Evolutionary conservation across 2,329 filamentous ascomycete species (phyloP), one percentile per base, ranked within the genome.

Genomic region (Talaromyces rugulosus): DNA sequence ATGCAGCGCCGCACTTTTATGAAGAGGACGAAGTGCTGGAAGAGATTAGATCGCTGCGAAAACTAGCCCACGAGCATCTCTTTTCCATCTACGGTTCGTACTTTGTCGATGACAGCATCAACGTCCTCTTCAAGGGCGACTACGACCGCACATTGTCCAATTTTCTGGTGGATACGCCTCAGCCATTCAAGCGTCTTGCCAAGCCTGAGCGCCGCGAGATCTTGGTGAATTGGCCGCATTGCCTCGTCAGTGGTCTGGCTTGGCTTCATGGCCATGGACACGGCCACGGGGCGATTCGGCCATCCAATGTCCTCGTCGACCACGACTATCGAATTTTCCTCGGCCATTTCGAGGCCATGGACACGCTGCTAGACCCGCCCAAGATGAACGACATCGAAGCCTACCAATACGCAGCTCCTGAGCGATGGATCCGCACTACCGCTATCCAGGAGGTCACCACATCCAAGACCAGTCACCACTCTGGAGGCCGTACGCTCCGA

Each of bases 351-450:
- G 83, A 84, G 53, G 82, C 78, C 7, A 72, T 87, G 9, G 78
- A 81, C 63, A 82, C 81, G 0, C 80, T 87, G 31, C 79, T 85
- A 42, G 77, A 76, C 56, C 81, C 80, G 53, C 83, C 82, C 62
- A 82, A 79, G 62, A 73, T 77, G 16, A 79, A 84, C 63, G 81
- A 83, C 55, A 80, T 82, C 50, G 85, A 88, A 65, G 74, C 78
- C 7, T 87, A 87, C 69, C 81, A 85, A 52, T 87, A 87, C 66
- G 79, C 81, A 4, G 81, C 85, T 0, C 85, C 85, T 3, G 85
- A 88, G 61, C 78, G 79, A 53, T 81, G 80, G 77, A 73, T 72
- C 56, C 77, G 71, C 57, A 75, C 71, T 31, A 69, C 68, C 5
- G 75, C 71, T 27, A 65, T 77, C 5, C 75, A 76, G 52, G 77